Evolutionary conservation across 1,284 basidiomycete species (phyloP), one percentile per base, ranked within the genome.

Genomic region (Peniophora sp.): DNA sequence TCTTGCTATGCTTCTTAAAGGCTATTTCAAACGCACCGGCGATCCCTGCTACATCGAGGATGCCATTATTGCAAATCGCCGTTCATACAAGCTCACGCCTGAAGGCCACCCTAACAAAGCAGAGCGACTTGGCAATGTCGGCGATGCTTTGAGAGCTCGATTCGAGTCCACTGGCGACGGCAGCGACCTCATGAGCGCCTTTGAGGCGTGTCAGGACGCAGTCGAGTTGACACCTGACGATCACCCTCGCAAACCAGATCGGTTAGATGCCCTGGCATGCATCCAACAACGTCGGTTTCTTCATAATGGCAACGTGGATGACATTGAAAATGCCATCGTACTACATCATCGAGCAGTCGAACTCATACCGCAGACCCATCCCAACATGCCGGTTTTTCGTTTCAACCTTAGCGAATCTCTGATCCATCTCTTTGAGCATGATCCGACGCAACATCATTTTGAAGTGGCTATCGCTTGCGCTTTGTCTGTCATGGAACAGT

Each of bases 101-200:
- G 23, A 46, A 3, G 52, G 46, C 9, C 45, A 50, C 27, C 41
- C 50, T 12, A 24, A 47, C 23, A 38, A 45, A 38, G 41, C 47
- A 14, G 23, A 32, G 49, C 50, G 55, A 8, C 50, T 65, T 24
- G 53, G 56, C 48, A 57, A 58, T 43, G 50, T 68, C 25, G 66
- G 64, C 14, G 55, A 50, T 27, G 60, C 64, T 5, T 49, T 65
- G 44, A 57, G 59, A 46, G 54, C 61, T 36, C 62, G 62, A 34
- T 62, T 60, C 45, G 55, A 59, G 11, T 54, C 47, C 41, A 17
- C 53, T 9, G 56, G 56, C 3, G 20, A 43, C 1, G 27, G 51
- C 23, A 32, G 34, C 3, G 63, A 65, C 45, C 56, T 67, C 3
- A 57, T 64, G 36, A 55, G 56, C 46, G 64, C 64, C 19, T n/a